Conservation (phyloP, 1,284 basidiomycete species). For the Cystobasidium pallidum region DNA sequence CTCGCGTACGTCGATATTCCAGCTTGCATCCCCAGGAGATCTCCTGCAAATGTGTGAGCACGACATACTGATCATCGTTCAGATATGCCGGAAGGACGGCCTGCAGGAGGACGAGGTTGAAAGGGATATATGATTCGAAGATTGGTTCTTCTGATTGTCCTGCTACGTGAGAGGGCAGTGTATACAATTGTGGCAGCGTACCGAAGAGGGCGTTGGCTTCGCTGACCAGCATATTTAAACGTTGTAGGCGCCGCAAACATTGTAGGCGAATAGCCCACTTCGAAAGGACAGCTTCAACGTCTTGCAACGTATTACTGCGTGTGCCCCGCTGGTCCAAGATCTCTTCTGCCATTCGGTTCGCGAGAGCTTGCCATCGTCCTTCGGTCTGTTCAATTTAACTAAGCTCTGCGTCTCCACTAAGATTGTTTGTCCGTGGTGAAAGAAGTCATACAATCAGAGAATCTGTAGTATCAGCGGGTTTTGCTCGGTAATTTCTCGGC, state of each 20-base stretch:
- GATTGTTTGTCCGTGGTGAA: not conserved
- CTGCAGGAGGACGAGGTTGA: constrained; percentile 24
- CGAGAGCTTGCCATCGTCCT: constrained; percentile 34
- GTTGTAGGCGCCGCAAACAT: constrained; percentile 20
- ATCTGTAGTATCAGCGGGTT: not conserved
- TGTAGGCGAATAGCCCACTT: constrained; percentile 21
- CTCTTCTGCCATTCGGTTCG: constrained; percentile 19
- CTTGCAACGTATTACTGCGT: not conserved
- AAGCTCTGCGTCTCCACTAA: not conserved
- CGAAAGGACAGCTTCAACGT: constrained; percentile 9
- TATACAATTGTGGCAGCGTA: constrained; percentile 15
- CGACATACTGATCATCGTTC: constrained; percentile 14
- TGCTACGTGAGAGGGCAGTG: not conserved
- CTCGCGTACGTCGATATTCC: constrained; percentile 20
- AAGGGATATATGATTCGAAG: constrained; percentile 28
- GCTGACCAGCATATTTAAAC: constrained; percentile 15
- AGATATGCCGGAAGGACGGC: constrained; percentile 26
- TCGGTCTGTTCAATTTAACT: not conserved
- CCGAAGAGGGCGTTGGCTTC: constrained; percentile 27
- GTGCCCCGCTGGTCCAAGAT: constrained; percentile 2
- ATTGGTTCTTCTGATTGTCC: not conserved
- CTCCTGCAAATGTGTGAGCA: constrained; percentile 12
- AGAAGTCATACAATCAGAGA: constrained; percentile 11
- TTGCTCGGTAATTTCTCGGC: not conserved
- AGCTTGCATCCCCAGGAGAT: constrained; percentile 35